Evolutionary conservation across 192 early-diverging fungal genomes (phyloP), one percentile per base, ranked within the genome.

Genomic region (Rhizophlyctis rosea): DNA sequence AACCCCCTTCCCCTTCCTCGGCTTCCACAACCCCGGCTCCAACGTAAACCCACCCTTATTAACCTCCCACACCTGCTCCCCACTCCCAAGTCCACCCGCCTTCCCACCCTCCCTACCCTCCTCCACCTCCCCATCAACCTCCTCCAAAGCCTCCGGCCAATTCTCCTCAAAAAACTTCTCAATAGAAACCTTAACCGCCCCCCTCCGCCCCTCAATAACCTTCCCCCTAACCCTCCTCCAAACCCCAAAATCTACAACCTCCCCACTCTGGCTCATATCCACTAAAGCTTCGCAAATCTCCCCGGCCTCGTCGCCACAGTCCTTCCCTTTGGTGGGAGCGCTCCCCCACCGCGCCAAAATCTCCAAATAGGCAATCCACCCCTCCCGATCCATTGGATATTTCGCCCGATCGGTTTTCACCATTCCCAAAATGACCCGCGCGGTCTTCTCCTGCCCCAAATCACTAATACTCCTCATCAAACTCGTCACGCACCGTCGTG

Each of bases 211-310:
- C 0, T 55, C 49, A 1, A 7, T 23, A 18, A 48, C 7, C 23
- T 9, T 0, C 48, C 59, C 23, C 23, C 28, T 29, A 0, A 62
- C 50, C 24, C 7, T 4, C 14, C 28, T 55, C 3, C 25, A 62
- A 25, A 50, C 13, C 28, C 1, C 54, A 7, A 34, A 28, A 4
- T 67, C 44, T 23, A 64, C 14, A 14, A 3, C 18, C 7, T 23
- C 13, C 3, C 62, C 71, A 14, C 31, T 57, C 32, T 68, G 57
- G 5, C 62, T 47, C 65, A 73, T 64, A 55, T 73, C 71, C n/a
- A 73, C 14, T 21, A 69, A 44, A 7, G 9, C 39, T 7, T 44
- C 9, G 9, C 39, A 18, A 18, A 44, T 44, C 18, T 44, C 39
- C 9, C 39, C 18, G 39, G 7, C 39, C 39, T n/a, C n/a, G n/a